Percentiles rank a stretch among this genome's conserved stretches.
Evolutionary conservation across 805 yeast species (phyloP).

Genomic region (Suhomyces vadensis): DNA sequence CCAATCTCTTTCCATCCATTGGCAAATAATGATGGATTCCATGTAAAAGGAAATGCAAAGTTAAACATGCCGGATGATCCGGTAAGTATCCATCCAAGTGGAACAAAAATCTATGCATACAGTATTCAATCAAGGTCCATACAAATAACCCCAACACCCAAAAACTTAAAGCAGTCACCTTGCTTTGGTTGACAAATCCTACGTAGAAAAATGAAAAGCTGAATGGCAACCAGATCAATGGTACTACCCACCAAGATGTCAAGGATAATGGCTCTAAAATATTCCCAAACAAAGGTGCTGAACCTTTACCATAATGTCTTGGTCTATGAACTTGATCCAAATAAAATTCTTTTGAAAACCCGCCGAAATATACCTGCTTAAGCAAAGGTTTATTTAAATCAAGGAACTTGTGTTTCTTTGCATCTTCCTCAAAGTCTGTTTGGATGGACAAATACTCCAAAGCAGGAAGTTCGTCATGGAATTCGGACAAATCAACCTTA

Average conservation of each 20-base stretch:
- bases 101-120: constrained; percentile 86
- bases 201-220: constrained; percentile 61
- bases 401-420: constrained; percentile 74
- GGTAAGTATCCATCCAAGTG: constrained; percentile 90
- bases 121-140: constrained; percentile 92
- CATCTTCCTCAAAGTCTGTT: constrained; percentile 77
- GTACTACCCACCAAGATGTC: constrained; percentile 95
- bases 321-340: constrained; percentile 97
- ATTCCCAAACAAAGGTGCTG: constrained; percentile 94
- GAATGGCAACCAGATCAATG: constrained; percentile 82
- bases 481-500: constrained; percentile 38
- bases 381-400: constrained; percentile 83
- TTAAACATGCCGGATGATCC: constrained; percentile 67
- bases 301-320: constrained; percentile 95
- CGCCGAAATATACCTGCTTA: constrained; percentile 72
- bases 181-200: constrained; percentile 55
- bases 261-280: constrained; percentile 87
- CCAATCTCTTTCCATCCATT: constrained; percentile 91
- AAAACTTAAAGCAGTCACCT: constrained; percentile 49
- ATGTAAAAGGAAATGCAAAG: constrained; percentile 86
- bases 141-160: constrained; percentile 82
- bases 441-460: constrained; percentile 71
- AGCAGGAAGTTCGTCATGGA: constrained; percentile 66
- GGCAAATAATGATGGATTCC: constrained; percentile 98
- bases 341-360: constrained; percentile 84